Base-by-base conservation (phyloP, 75 land plant genomes). In the Larix kaempferi region DNA sequence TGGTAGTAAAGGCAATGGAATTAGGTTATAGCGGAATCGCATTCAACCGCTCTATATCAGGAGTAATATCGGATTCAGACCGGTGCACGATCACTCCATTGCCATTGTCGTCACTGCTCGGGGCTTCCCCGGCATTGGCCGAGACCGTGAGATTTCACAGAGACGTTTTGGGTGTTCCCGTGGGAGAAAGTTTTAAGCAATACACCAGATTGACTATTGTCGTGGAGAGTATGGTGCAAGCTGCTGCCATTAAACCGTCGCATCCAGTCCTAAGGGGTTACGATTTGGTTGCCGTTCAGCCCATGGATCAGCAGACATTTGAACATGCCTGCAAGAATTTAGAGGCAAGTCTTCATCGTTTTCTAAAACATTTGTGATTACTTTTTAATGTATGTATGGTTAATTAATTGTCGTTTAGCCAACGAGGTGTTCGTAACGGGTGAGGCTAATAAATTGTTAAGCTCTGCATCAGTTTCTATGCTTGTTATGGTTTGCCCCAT, bases 1-100 rank as follows among this genome's bases (percentile, higher is more conserved):
- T 85, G 22, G 76, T 66, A n/a, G 75, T 76, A 58, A 86, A 76
- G 78, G 82, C 87, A 33, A 74, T 90, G 90, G 89, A 93, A 83
- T 88, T 95, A 2, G 98, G 98, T 39, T 95, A 91, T 86, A 82
- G 84, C 52, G 93, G 93, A 35, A 75, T 93, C 37, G 94, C 96
- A 67, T 82, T 86, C 77, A 84, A 89, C 67, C 83, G 81, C 77
- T 79, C 77, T 59, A 79, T 91, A 56, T 83, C 69, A 12, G 93
- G 91, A 57, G 80, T 85, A 21, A 76, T 91, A 76, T 79, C 93
- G 16, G 94, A 93, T 35, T n/a, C 78, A 19, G 89, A 93, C 57
- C 81, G 84, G 41, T 91, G 87, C 87, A 80, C 77, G 6, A 84
- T 84, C 54, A 25, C 81, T 39, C 87, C 85, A 4, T 60, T 93